These are phyloP conservation scores for Auricularia sp. DNA, from an alignment of 768 basidiomycete genomes.

Conservation along the genomic window DNA sequence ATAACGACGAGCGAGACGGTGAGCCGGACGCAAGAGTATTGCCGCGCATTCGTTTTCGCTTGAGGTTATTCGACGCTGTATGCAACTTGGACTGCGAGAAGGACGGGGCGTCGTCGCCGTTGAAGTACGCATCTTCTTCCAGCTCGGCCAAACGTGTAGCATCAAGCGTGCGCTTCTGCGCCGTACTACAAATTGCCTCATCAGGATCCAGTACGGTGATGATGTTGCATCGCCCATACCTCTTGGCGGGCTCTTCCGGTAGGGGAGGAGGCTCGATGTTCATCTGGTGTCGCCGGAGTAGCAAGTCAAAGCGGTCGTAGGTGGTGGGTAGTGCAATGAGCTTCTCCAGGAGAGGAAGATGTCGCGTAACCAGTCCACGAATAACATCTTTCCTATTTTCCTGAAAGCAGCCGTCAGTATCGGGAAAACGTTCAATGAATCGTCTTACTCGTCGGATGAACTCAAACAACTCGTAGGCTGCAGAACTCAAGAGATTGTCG, in stretches of 20 bases:
- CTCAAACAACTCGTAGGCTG: slow-evolving; percentile 95
- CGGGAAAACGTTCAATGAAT: slow-evolving; percentile 5
- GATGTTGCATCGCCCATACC: not conserved
- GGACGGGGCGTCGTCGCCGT: not conserved
- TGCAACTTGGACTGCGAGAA: not conserved
- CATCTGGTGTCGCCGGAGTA: slow-evolving; percentile 83
- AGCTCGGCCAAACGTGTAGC: not conserved
- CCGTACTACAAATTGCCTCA: not conserved
- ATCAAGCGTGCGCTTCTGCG: not conserved
- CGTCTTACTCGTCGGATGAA: slow-evolving; percentile 67
- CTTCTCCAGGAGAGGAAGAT: slow-evolving; percentile 53
- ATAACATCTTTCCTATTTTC: slow-evolving; percentile 85
- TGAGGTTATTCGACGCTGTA: not conserved
- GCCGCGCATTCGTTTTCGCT: not conserved
- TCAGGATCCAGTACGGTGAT: too few relatives aligned
- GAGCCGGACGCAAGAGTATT: not conserved
- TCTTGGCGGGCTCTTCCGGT: slow-evolving; percentile 24
- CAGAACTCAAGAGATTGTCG: slow-evolving; percentile 89
- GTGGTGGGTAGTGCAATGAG: slow-evolving; percentile 54
- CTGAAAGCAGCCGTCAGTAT: slow-evolving; percentile 27
- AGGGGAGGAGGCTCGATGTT: slow-evolving; percentile 72
- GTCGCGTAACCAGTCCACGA: slow-evolving; percentile 69
- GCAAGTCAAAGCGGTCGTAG: slow-evolving; percentile 55
- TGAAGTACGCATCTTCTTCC: not conserved
- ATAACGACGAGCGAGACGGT: not conserved